Conservation (phyloP, 1,284 basidiomycete genomes). For the Ganoderma lingzhi region DNA sequence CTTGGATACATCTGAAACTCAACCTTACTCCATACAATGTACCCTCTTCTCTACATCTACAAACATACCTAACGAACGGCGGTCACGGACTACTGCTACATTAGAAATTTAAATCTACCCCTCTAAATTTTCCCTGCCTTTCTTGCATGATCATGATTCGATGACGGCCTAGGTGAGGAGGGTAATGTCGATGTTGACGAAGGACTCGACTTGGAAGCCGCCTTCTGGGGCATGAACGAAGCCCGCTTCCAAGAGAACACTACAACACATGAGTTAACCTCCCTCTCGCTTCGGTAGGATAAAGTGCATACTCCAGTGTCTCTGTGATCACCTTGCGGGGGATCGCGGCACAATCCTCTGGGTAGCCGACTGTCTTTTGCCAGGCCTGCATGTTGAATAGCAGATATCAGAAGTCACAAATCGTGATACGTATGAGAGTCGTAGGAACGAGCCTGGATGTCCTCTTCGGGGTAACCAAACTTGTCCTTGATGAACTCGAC, state of each 20-base stretch:
- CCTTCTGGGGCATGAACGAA: conserved; percentile 68
- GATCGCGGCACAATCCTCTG: conserved; percentile 70
- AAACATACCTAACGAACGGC: background rate
- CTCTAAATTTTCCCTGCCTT: background rate
- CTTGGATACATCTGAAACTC: background rate
- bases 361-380: conserved; percentile 83
- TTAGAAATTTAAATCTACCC: background rate
- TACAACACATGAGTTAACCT: conserved; percentile 37
- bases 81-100: background rate
- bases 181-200: conserved; percentile 67
- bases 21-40: background rate
- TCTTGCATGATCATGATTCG: background rate
- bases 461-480: conserved; percentile 85
- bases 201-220: conserved; percentile 66
- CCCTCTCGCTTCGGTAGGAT: background rate
- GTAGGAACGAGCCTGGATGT: conserved; percentile 65
- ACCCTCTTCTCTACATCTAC: background rate
- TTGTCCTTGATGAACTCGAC: conserved; percentile 80
- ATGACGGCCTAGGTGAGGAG: conserved; percentile 44
- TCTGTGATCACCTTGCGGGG: conserved; percentile 68
- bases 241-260: conserved; percentile 78
- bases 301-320: conserved; percentile 68
- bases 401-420: conserved; percentile 25
- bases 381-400: conserved; percentile 62
- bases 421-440: background rate